phyloP scores from a whole-genome alignment of 495 filamentous ascomycete genomes.

The Bryoglossum gracile region DNA sequence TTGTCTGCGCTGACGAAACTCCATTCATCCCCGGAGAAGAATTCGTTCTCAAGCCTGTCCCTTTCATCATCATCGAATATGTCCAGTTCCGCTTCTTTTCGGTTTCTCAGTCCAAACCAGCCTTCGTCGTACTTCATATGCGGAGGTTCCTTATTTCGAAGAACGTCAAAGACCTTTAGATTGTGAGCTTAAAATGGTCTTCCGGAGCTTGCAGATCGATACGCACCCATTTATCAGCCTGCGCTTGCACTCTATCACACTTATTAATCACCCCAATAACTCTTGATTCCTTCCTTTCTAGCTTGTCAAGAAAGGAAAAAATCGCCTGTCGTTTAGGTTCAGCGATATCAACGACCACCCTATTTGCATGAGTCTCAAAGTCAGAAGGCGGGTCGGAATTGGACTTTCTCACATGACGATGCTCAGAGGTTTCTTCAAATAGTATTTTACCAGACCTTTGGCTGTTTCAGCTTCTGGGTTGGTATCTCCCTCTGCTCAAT shows the following conservation, averaged over 20 bases:
- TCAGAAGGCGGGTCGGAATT: background rate
- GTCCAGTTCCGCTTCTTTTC: background rate
- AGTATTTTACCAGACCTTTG: slow-evolving; percentile 1
- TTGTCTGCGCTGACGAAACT: background rate
- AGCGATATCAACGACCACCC: slow-evolving; percentile 6
- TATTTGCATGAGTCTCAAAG: background rate
- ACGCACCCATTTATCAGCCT: slow-evolving; percentile 11
- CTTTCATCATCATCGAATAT: slow-evolving; percentile 5
- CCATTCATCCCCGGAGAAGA: slow-evolving; percentile 9
- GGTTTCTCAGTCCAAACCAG: slow-evolving; percentile 13
- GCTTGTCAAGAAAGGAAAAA: background rate
- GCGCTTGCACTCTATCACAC: slow-evolving; percentile 5
- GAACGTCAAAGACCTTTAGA: slow-evolving; percentile 9
- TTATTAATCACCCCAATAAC: slow-evolving; percentile 13
- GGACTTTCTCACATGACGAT: slow-evolving; percentile 5
- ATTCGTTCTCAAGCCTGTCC: slow-evolving; percentile 3
- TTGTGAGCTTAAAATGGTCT: background rate
- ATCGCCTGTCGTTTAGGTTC: slow-evolving; percentile 6
- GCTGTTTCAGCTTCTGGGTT: slow-evolving; percentile 2
- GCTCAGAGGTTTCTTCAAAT: slow-evolving; percentile 5
- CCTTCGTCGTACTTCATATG: slow-evolving; percentile 2
- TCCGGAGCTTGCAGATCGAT: background rate
- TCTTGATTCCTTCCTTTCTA: background rate
- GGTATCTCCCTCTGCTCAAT: background rate
- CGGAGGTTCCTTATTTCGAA: background rate